Base-by-base conservation (phyloP, 768 basidiomycete genomes). In the Tulasnella sp. region DNA sequence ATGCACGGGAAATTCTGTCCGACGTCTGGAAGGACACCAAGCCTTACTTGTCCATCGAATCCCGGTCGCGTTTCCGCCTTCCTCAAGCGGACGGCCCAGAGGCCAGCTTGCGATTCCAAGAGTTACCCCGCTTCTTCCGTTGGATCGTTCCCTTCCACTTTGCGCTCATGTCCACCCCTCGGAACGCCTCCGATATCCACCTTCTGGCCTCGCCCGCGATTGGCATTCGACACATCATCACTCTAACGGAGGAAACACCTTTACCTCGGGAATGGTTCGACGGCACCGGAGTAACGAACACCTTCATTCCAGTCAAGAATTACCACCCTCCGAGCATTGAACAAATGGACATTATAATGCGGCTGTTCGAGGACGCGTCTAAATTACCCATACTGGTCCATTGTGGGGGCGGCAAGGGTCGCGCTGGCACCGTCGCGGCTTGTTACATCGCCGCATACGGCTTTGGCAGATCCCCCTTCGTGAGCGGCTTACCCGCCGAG, bases 371-470 rank as follows among this genome's bases (percentile, higher is more conserved):
- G 7, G 88, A 90, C 78, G 84, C 85, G 19, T 82, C 83, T 44
- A 89, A 89, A 18, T 83, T 88, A 0, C 90, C 90, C 0, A 81
- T 90, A 10, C 84, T 91, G 19, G 85, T 91, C 2, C 90, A 91
- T 80, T 91, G 91, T 82, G 90, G 89, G 5, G 91, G 90, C 8
- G 91, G 91, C 2, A 91, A 90, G 80, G 91, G 91, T 0, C 87
- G 90, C 14, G 90, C 90, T 34, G 91, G 91, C 21, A 91, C 89
- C 0, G 89, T 91, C 0, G 88, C 89, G 7, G 91, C 90, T 0
- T 90, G 90, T 80, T 91, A 90, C 81, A 85, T 92, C 72, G 87
- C 87, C 38, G 90, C 90, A 0, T 90, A 87, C 82, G 90, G 91
- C 1, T 91, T 90, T 83, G 83, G 83, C 19, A 85, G 84, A 44